Conservation (phyloP, 2,329 filamentous ascomycete species). For the Aspergillus novoparasiticus region DNA sequence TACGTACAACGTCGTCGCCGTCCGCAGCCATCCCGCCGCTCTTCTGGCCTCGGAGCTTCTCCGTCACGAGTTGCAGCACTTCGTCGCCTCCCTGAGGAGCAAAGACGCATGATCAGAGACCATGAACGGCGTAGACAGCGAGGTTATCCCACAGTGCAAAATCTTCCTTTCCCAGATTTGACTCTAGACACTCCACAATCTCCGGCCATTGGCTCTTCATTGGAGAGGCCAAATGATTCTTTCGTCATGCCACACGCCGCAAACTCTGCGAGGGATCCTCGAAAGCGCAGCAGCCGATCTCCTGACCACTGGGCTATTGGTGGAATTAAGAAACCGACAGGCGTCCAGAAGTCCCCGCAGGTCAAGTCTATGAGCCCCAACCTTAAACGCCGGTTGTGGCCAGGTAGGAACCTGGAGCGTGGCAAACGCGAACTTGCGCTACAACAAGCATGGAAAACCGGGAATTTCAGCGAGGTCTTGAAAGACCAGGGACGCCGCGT, state of each 20-base stretch:
- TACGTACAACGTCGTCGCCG: neutral
- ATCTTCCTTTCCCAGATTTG: constrained; percentile 22
- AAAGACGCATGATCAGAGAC: constrained; percentile 14
- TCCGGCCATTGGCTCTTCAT: neutral
- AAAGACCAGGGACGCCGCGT: neutral
- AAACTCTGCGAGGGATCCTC: neutral
- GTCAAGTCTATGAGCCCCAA: constrained; percentile 10
- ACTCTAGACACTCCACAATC: constrained; percentile 14
- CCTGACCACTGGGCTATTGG: neutral
- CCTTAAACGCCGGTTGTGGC: constrained; percentile 10
- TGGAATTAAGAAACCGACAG: neutral
- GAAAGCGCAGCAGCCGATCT: too few relatives aligned
- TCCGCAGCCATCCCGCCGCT: neutral
- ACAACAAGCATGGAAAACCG: neutral
- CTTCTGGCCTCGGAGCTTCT: constrained; percentile 6
- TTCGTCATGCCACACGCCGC: neutral
- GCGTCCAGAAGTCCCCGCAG: neutral
- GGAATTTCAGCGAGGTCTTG: neutral
- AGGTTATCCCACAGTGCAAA: constrained; percentile 12
- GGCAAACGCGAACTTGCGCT: neutral
- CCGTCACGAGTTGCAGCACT: constrained; percentile 17
- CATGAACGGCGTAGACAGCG: constrained; percentile 18
- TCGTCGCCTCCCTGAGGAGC: constrained; percentile 17
- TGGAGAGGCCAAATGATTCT: neutral
- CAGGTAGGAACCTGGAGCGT: constrained; percentile 1